A percentile compares a stretch with the other conserved stretches of the same genome.
phyloP scores from a whole-genome alignment of 352 stramenopile genomes.

The Globisporangium splendens region DNA sequence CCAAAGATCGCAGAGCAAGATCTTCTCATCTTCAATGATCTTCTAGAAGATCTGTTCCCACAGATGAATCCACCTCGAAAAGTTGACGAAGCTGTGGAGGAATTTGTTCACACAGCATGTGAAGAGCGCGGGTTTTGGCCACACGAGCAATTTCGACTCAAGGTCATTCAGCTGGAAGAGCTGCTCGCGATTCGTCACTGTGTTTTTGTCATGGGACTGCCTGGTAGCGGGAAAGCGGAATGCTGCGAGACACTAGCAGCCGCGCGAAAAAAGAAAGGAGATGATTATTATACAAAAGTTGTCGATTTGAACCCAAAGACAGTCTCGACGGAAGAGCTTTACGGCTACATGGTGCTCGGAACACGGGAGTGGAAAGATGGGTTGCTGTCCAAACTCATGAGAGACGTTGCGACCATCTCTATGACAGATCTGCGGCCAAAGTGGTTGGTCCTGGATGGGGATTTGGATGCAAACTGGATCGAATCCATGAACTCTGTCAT shows the following conservation, averaged over 20 bases:
- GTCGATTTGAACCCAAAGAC: slow-evolving; percentile 95
- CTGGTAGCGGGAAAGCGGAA: slow-evolving; percentile 92
- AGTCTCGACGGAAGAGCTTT: slow-evolving; percentile 95
- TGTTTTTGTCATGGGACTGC: slow-evolving; percentile 94
- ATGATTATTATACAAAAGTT: slow-evolving; percentile 61
- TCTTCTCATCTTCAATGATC: slow-evolving; percentile 90
- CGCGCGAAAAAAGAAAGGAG: slow-evolving; percentile 73
- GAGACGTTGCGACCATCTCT: slow-evolving; percentile 78
- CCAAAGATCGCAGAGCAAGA: slow-evolving; percentile 95
- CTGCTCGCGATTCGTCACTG: slow-evolving; percentile 93
- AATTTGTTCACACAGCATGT: slow-evolving; percentile 88
- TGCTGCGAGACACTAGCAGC: slow-evolving; percentile 90
- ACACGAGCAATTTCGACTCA: slow-evolving; percentile 91
- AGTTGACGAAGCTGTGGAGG: slow-evolving; percentile 88
- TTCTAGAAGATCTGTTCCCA: slow-evolving; percentile 94
- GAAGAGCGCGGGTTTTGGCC: slow-evolving; percentile 86
- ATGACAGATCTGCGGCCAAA: slow-evolving; percentile 75
- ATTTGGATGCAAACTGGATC: slow-evolving; percentile 86
- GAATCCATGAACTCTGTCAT: slow-evolving; percentile 91
- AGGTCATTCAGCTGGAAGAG: slow-evolving; percentile 95
- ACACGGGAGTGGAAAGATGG: slow-evolving; percentile 96
- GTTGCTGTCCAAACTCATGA: slow-evolving; percentile 93
- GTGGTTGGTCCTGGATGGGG: slow-evolving; percentile 95
- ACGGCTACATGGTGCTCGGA: slow-evolving; percentile 93
- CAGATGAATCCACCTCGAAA: slow-evolving; percentile 84